Conservation (phyloP, 2,329 filamentous ascomycete genomes). For the Monilinia vaccinii-corymbosi region DNA sequence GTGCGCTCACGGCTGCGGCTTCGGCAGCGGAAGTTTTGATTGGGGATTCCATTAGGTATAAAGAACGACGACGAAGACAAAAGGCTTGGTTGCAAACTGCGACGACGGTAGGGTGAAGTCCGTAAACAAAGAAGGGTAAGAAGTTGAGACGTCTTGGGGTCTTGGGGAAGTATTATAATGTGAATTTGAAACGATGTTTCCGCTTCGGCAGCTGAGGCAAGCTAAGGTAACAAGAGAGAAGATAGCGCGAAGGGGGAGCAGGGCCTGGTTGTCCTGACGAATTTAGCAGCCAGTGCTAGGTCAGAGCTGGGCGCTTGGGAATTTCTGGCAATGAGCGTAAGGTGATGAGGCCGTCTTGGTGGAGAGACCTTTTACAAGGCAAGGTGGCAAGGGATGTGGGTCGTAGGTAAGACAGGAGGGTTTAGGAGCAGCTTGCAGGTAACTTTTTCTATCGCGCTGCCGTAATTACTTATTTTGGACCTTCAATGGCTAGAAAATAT, state of each 20-base stretch:
- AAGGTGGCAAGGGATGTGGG: conserved; percentile 1
- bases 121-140: conserved; percentile 17
- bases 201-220: conserved; percentile 15
- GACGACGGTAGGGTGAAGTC: conserved; percentile 21
- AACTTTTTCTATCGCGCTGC: not conserved
- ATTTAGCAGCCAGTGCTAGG: conserved; percentile 10
- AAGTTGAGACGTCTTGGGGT: conserved; percentile 12
- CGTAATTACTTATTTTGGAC: not conserved
- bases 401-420: conserved; percentile 1
- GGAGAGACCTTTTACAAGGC: not conserved
- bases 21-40: not conserved
- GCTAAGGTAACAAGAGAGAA: conserved; percentile 4
- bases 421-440: not conserved
- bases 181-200: conserved; percentile 16
- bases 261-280: conserved; percentile 12
- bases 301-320: conserved; percentile 11
- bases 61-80: conserved; percentile 23
- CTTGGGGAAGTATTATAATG: conserved; percentile 26
- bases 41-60: conserved; percentile 10
- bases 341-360: conserved; percentile 7
- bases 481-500: not conserved
- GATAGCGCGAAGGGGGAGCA: conserved; percentile 18
- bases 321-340: conserved; percentile 6
- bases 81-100: conserved; percentile 19
- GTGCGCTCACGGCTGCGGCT: conserved; percentile 16